Conservation (phyloP, 2,329 filamentous ascomycete species). For the Emergomyces orientalis region DNA sequence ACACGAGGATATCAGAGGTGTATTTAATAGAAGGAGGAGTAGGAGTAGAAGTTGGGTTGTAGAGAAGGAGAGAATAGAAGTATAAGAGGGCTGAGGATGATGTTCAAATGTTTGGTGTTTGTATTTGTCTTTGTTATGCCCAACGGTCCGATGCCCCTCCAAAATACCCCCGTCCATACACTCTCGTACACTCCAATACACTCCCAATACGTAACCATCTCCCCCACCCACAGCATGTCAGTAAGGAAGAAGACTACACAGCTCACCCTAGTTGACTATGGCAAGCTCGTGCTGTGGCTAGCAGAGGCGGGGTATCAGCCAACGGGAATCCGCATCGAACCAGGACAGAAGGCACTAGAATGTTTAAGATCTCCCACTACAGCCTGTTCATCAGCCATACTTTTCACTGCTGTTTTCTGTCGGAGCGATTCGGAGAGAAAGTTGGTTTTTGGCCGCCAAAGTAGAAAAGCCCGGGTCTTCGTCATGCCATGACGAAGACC, state of each 20-base stretch:
- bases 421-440: not conserved
- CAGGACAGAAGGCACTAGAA: not conserved
- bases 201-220: no score
- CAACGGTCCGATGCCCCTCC: not conserved
- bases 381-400: no score
- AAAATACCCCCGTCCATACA: no score
- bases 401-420: no score
- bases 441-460: no score
- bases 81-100: conserved; percentile 10
- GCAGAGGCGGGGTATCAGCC: not conserved
- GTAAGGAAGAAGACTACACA: no score
- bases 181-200: no score
- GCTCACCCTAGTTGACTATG: no score
- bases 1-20: not conserved
- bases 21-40: not conserved
- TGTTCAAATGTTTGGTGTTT: not conserved
- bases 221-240: no score
- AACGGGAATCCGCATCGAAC: not conserved
- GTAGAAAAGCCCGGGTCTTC: no score
- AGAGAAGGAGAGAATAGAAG: conserved; percentile 6
- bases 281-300: not conserved
- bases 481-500: no score
- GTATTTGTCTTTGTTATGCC: not conserved
- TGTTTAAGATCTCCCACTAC: not conserved
- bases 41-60: not conserved